These are phyloP conservation scores for Amborella trichopoda DNA, from an alignment of 164 flowering plant species.

Conservation along the genomic window DNA sequence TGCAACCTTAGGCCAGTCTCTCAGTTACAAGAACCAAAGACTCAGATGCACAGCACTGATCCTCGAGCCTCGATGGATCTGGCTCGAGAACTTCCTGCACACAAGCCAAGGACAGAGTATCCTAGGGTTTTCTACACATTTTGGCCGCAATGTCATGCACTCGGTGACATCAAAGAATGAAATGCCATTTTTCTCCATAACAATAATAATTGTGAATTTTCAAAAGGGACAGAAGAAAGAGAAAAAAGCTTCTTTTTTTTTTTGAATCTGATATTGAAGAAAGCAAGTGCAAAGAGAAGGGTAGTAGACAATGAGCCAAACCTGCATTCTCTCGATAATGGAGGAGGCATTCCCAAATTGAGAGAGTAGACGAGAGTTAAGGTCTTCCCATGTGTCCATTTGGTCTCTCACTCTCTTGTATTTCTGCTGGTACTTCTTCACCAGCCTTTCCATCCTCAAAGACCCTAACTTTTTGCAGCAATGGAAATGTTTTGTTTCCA, in stretches of 20 bases:
- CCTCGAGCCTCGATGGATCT: not conserved
- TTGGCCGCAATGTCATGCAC: no score
- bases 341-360: constrained; percentile 56
- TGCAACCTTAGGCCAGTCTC: no score
- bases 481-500: no score
- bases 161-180: no score
- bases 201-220: not conserved
- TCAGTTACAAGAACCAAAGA: no score
- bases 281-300: no score
- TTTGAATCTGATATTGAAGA: no score
- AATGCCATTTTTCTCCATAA: no score
- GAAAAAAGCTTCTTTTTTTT: no score
- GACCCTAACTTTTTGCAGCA: not conserved
- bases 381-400: constrained; percentile 58
- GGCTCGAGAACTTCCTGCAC: not conserved
- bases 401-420: constrained; percentile 46
- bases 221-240: not conserved
- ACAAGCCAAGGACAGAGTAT: not conserved
- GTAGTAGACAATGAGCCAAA: no score
- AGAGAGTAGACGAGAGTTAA: constrained; percentile 45
- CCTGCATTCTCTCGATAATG: constrained; percentile 60
- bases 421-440: constrained; percentile 59
- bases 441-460: constrained; percentile 33
- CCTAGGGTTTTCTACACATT: not conserved
- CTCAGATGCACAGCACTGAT: not conserved